Conservation (phyloP, 768 basidiomycete genomes). For the Russula olivacea region DNA sequence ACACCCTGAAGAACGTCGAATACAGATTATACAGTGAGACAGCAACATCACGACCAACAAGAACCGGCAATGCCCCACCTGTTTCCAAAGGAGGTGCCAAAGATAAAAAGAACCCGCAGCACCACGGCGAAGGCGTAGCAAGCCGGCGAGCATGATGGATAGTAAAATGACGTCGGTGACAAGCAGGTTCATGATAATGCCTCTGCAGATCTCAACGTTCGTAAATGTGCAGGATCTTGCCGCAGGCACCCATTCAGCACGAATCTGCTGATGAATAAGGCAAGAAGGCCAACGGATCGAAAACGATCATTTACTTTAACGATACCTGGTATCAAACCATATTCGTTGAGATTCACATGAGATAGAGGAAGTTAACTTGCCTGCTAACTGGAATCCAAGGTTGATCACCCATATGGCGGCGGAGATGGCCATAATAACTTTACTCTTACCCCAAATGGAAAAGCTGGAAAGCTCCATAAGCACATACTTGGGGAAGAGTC, state of each 20-base stretch:
- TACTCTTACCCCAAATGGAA: too few species aligned
- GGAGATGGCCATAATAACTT: too few species aligned
- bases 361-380: too few species aligned
- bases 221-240: not conserved
- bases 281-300: too few species aligned
- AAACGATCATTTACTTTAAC: too few species aligned
- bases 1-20: not conserved
- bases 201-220: not conserved
- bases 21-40: too few species aligned
- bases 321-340: too few species aligned
- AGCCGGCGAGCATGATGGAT: not conserved
- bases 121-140: not conserved
- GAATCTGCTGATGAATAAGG: not conserved
- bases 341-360: too few species aligned
- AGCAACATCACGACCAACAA: not conserved
- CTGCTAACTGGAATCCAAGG: too few species aligned
- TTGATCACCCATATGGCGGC: too few species aligned
- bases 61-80: not conserved
- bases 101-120: not conserved
- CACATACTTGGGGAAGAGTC: too few species aligned
- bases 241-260: not conserved
- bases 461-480: too few species aligned
- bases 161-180: not conserved
- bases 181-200: rapidly evolving
- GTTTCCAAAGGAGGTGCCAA: not conserved